Evolutionary conservation across 75 land plant species (phyloP), one percentile per base, ranked within the genome.

Genomic region (Ceratopteris richardii): DNA sequence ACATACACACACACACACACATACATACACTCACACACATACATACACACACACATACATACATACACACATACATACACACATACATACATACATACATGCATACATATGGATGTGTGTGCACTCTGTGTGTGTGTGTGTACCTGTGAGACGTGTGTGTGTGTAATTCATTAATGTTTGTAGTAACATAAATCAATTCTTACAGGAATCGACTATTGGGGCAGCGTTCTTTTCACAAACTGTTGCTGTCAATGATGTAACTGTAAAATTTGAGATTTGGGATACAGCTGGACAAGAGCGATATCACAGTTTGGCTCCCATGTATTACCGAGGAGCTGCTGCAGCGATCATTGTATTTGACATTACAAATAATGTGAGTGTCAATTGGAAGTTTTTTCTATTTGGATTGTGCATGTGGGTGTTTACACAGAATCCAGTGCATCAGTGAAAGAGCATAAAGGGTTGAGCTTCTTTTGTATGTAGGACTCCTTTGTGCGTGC

Each of bases 251-350:
- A 75, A 89, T 71, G 96, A 93, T 51, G 73, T 82, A 3, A 89
- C 85, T 36, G 83, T 93, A 4, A 93, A 90, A 47, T 93, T 90
- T 71, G 98, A 93, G 63, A 93, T 93, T 10, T 93, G 96, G 98
- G 98, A 93, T 64, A 93, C 98, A 23, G 98, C 98, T 18, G 98
- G 98, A 11, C 98, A 93, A 63, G 98, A 93, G 66, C 72, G 98
- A 65, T 93, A 93, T 68, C 98, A 96, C 60, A 92, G 98, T 39
- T 77, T 93, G 71, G 98, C 98, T 42, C 98, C 98, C 1, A 82
- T 93, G 84, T 93, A 93, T 54, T 93, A 93, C 51, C 65, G 98
- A 52, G 96, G 96, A 56, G 98, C 98, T 51, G 90, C 91, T 19
- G 98, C 96, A 0, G 98, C 98, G 13, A 67, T 93, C 2, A 69